Percentiles rank a stretch among this genome's conserved stretches.
Evolutionary conservation across 768 basidiomycete genomes (phyloP).

Genomic region (Suillus spraguei): DNA sequence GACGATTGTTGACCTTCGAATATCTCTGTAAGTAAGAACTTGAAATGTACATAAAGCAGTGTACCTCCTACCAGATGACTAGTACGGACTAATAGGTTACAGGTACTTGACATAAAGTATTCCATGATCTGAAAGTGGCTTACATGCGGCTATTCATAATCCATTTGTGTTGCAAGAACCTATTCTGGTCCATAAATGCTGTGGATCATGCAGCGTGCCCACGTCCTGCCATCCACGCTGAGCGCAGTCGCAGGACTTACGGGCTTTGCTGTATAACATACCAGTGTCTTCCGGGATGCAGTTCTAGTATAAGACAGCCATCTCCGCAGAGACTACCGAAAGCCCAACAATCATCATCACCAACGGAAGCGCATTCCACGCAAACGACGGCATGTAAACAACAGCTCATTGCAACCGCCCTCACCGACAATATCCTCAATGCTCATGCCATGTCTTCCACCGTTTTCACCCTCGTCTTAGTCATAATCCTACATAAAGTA

Average conservation of each 20-base stretch:
- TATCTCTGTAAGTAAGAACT: too few relatives aligned
- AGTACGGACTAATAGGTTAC: neutral
- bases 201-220: neutral
- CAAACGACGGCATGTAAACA: slow-evolving; percentile 47
- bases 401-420: too few relatives aligned
- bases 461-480: neutral
- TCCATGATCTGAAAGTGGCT: neutral
- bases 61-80: neutral
- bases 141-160: neutral
- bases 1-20: too few relatives aligned
- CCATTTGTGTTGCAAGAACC: neutral
- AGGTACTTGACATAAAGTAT: neutral
- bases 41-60: too few relatives aligned
- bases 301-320: slow-evolving; percentile 51
- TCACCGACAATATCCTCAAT: neutral
- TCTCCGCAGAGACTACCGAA: slow-evolving; percentile 74
- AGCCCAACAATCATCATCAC: slow-evolving; percentile 69
- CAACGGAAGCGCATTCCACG: slow-evolving; percentile 73
- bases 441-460: neutral
- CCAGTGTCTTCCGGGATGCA: neutral
- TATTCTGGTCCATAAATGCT: neutral
- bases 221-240: neutral
- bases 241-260: neutral
- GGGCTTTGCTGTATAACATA: neutral
- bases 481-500: slow-evolving; percentile 4